Base-by-base conservation (phyloP, 352 stramenopile species). In the Stramenopiles sp. region DNA sequence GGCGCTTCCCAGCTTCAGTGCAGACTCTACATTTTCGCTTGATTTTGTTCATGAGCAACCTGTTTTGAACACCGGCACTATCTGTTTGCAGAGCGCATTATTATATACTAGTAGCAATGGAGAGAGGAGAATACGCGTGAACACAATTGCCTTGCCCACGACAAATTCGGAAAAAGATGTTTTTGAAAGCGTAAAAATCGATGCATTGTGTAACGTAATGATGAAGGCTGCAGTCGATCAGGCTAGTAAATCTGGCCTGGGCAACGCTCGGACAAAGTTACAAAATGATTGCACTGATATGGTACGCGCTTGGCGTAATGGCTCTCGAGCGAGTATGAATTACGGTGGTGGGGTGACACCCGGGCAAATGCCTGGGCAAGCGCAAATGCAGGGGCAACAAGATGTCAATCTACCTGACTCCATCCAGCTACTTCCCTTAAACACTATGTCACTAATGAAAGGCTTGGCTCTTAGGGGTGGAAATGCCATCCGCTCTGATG, bases 41-140 rank as follows among this genome's bases (percentile, higher is more conserved):
- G 95, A 99, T 85, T 91, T 99, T 80, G 92, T 90, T 78, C 94
- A 98, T 86, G 97, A 98, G 83, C 95, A 98, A 81, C 91, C 92
- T 76, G 89, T 97, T 82, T 85, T 99, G 67, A 95, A 88, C 30
- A 95, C 91, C 4, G 32, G 71, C 14, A 27, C 14, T 33, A 95
- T 99, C 44, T 98, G 92, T 0, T 85, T 99, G 29, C 95, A 99
- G 86, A 90, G 93, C 67, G 96, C 93, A 0, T 85, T 99, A 81
- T 88, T 99, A 80, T 99, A 99, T 87, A 99, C 97, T 0, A 98
- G 94, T 81, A 97, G 92, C 30, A 89, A 91, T 4, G 96, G 95
- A 32, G 93, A 99, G 86, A 91, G 97, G 44, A 93, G 96, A 80
- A 99, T 99, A 82, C 92, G 95, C 80, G 95, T 98, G 44, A 94